Evolutionary conservation across 2,329 filamentous ascomycete species (phyloP).

Genomic region (Pseudogymnoascus sp.): DNA sequence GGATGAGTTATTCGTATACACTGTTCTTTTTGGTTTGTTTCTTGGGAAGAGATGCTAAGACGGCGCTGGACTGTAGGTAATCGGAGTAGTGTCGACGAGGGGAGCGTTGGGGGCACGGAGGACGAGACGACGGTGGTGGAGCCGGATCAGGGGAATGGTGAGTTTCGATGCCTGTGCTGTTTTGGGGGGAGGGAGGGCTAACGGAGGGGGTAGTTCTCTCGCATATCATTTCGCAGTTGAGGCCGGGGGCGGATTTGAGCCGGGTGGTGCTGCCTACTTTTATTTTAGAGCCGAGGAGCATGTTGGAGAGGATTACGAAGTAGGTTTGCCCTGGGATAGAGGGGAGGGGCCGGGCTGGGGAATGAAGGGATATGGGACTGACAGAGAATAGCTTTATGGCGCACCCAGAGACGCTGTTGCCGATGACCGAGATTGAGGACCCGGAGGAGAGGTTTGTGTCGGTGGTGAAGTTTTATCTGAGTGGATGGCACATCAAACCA

Average conservation of each 20-base stretch:
- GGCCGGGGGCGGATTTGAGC: slow-evolving; percentile 90
- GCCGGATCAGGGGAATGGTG: slow-evolving; percentile 89
- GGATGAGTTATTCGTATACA: background rate
- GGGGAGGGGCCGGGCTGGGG: background rate
- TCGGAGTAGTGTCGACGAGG: slow-evolving; percentile 30
- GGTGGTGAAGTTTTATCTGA: slow-evolving; percentile 96
- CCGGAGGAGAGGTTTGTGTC: slow-evolving; percentile 84
- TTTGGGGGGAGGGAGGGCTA: slow-evolving; percentile 17
- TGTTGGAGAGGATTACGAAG: slow-evolving; percentile 99
- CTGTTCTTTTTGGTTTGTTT: background rate
- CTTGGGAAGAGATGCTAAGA: background rate
- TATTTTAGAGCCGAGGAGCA: slow-evolving; percentile 93
- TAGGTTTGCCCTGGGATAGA: slow-evolving; percentile 37
- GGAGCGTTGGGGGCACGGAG: slow-evolving; percentile 41
- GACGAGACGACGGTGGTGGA: slow-evolving; percentile 77
- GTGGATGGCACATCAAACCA: slow-evolving; percentile 97
- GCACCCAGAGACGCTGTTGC: slow-evolving; percentile 89
- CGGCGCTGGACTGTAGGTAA: slow-evolving; percentile 31
- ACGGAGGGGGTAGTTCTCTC: slow-evolving; percentile 60
- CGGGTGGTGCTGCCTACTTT: slow-evolving; percentile 93
- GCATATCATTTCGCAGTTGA: slow-evolving; percentile 94
- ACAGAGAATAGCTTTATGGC: slow-evolving; percentile 79
- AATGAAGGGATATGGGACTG: slow-evolving; percentile 10
- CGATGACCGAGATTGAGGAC: slow-evolving; percentile 81
- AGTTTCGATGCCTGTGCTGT: slow-evolving; percentile 28